Evolutionary conservation across 495 filamentous ascomycete species (phyloP), one percentile per base, ranked within the genome.

Genomic region (Neurospora sp.): DNA sequence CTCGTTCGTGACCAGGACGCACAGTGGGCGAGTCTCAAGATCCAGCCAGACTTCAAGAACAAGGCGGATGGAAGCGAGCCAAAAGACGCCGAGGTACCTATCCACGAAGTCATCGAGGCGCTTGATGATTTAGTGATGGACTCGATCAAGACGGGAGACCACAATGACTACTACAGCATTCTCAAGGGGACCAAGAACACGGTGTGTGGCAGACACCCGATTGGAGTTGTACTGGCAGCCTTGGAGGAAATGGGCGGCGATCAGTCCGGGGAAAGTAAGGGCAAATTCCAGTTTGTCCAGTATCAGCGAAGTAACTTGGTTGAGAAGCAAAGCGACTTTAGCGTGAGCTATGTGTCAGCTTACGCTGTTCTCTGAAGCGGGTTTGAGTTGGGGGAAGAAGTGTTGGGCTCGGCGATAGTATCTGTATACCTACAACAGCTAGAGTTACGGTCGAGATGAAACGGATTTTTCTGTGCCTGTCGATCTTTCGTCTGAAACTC

Each of bases 161-260:
- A 96, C 75, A 81, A 85, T 12, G 81, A 80, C 2, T 98, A 97
- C 78, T 82, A 92, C 40, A 84, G 90, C 5, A 86, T 87, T 31
- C 81, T 98, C 45, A 82, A 87, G 42, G 82, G 85, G 44, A 98
- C 94, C 0, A 89, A 87, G 41, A 99, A 99, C 76, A 98, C 96
- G 1, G 93, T 99, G 39, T 99, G 96, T 76, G 96, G 96, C 69
- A 85, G 94, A 53, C 96, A 99, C 85, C 96, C 96, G 0, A 98
- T 99, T 75, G 94, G 96, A 0, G 91, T 99, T 14, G 87, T 96
- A 12, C 93, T 99, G 92, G 94, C 94, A 3, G 94, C 90, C 0
- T 78, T 97, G 73, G 94, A 98, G 82, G 80, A 79, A 47, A 77
- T 91, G 71, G 74, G 80, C 3, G 76, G 81, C 59, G 81, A 78